Evolutionary conservation across 2,329 filamentous ascomycete genomes (phyloP), one percentile per base, ranked within the genome.

Genomic region (Alternaria gaisen): DNA sequence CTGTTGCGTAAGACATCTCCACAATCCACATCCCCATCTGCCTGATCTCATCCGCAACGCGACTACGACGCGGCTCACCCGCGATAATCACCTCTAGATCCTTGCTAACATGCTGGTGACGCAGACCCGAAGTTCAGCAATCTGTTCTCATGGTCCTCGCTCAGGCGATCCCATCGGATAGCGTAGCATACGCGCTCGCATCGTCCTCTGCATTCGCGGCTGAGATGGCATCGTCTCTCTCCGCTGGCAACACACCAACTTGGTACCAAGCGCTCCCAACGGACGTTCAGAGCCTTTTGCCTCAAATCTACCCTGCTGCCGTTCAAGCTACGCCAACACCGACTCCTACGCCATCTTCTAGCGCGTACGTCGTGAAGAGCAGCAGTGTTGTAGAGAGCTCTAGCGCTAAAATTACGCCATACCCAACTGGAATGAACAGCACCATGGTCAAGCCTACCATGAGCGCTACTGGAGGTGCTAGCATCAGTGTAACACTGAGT

Each of bases 261-360:
- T 84, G 82, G 82, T 83, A 81, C 73, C 69, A 76, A 9, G 75
- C 78, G 9, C 78, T 84, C 4, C 82, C 82, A 7, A 68, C 76
- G 44, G 80, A 81, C 56, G 76, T 84, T 47, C 77, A 83, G 75
- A 79, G 72, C 46, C 79, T 79, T 61, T 73, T 84, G 46, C 69
- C 81, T 26, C 67, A 77, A 22, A 65, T 77, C 50, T 78, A 77
- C 66, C 71, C 76, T 28, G 70, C 60, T 11, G 48, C 60, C 24
- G 63, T 66, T 58, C 60, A 66, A 24, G 64, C 66, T 24, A 61
- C 64, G 16, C 64, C 69, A 9, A 69, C 69, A 6, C 64, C 72
- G 4, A 57, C 58, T 32, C 58, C 69, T 3, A 57, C 70, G 30
- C 54, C 46, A 3, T 38, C 55, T 9, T 41, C 46, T 32, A 56